These are phyloP conservation scores for Calocybe cyanea DNA, from an alignment of 768 basidiomycete species.

Conservation along the genomic window DNA sequence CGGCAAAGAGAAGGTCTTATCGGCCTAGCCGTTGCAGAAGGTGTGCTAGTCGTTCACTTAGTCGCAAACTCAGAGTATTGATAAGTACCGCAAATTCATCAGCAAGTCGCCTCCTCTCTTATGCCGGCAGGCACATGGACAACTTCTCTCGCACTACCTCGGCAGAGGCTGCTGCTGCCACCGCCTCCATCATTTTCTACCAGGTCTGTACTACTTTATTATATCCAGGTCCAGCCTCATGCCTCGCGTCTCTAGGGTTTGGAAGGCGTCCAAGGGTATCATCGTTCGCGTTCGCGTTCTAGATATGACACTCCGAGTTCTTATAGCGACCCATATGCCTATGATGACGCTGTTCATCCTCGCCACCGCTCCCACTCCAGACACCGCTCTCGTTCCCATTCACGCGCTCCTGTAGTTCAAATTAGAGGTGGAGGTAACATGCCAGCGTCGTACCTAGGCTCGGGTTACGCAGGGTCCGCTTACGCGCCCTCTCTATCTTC, in stretches of 20 bases:
- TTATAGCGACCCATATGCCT: constrained; percentile 36
- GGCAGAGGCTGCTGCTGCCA: constrained; percentile 65
- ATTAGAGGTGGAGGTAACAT: constrained; percentile 9
- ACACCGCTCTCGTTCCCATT: constrained; percentile 35
- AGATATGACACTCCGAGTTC: constrained; percentile 17
- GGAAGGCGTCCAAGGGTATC: constrained; percentile 24
- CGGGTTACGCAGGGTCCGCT: constrained; percentile 5
- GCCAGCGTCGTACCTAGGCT: neutral
- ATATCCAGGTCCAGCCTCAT: neutral
- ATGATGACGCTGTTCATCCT: constrained; percentile 30
- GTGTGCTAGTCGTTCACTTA: constrained; percentile 28
- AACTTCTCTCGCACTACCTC: constrained; percentile 45
- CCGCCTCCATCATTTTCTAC: constrained; percentile 57
- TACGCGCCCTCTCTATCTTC: constrained; percentile 13
- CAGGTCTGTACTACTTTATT: constrained; percentile 30
- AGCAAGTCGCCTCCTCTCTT: constrained; percentile 59
- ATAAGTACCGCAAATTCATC: neutral
- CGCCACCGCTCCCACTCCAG: constrained; percentile 30
- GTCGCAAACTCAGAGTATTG: neutral
- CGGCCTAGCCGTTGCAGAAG: constrained; percentile 70
- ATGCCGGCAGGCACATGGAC: constrained; percentile 40
- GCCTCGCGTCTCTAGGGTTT: constrained; percentile 24
- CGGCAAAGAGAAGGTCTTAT: constrained; percentile 63
- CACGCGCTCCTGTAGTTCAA: constrained; percentile 26
- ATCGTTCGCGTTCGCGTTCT: constrained; percentile 29